Base-by-base conservation (phyloP, 2,329 filamentous ascomycete genomes). In the Penicillium sp. region DNA sequence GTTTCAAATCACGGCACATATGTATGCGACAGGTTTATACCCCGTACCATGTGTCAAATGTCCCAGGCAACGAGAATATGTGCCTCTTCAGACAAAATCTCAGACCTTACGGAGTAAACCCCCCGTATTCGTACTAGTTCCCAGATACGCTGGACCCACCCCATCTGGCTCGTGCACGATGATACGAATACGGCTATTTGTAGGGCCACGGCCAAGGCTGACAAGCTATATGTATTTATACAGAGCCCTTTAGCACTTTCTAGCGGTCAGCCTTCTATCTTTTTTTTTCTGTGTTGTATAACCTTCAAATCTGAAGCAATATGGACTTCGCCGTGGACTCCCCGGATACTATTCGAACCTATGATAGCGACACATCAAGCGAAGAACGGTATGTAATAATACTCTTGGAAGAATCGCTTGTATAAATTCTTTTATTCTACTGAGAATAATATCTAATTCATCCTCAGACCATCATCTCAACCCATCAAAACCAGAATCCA, bases 331-430 rank as follows among this genome's bases (percentile, higher is more conserved):
- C 5, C 6, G 57, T 61, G 59, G 58, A 55, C 23, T 50, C 60
- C 1, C 27, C 50, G 8, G 40, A 38, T 9, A 58, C 56, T n/a
- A 39, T 54, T 18, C 34, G n/a, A 35, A 56, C 27, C 50, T 65
- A 63, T 48, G 60, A 60, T 16, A 64, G 63, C 38, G 63, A 64
- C 53, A 56, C 57, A 16, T 45, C 51, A 18, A 62, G 60, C 18
- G 63, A 65, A 18, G 63, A 62, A 47, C 57, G 60, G 63, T 65
- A 63, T 35, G 60, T 13, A 9, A 47, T 5, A 50, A 29, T 16
- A 29, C n/a, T 32, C 4, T 7, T 5, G 21, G 18, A 18, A 18
- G 23, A 45, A 40, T 3, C 27, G 3, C 6, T 0, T 6, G 44
- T 42, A 44, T 3, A 4, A 10, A n/a, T 21, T 21, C 38, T 21